Evolutionary conservation across 768 basidiomycete species (phyloP), one percentile per base, ranked within the genome.

Genomic region (Nidularia sp.): DNA sequence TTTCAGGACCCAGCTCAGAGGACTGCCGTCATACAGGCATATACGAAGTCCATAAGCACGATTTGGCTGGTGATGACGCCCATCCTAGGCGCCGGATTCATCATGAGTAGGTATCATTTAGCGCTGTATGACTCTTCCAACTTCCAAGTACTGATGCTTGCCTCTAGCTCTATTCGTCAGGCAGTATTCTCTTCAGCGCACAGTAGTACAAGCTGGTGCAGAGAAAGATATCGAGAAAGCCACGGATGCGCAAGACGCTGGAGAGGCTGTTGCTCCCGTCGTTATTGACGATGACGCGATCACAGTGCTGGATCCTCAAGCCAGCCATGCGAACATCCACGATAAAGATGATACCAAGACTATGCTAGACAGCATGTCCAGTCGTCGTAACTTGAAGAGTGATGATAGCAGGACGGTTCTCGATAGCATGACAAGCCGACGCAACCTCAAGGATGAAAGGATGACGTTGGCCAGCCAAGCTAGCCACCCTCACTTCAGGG

Each of bases 1-100:
- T 41, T 41, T 3, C 50, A 80, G 77, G 70, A 85, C 51, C 59
- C 70, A 1, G 54, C 57, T 9, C 61, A 72, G 32, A 79, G 78
- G 6, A 51, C 64, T 25, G 71, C 66, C 18, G 66, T 82, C 5
- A 70, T 77, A 15, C 73, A 81, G 50, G 82, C 81, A 0, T 84
- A 77, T 61, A 70, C 81, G 7, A 67, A 68, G 15, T 76, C 81
- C 6, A 76, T 85, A 35, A 69, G 69, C 51, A 60, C 57, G 48
- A 78, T 85, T n/a, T 85, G 83, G 81, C 53, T 82, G 6, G 76
- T 81, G 10, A 67, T 65, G 51, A 78, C 78, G 18, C 79, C 76
- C 0, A 61, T 83, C 15, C 42, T 72, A 8, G 78, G 74, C 6
- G 66, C 68, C 34, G 71, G 73, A 4, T 67, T 83, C 53, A 42